A percentile compares a stretch with the other conserved stretches of the same genome.
phyloP scores from a whole-genome alignment of 805 yeast genomes.

The Lachancea mirantina region DNA sequence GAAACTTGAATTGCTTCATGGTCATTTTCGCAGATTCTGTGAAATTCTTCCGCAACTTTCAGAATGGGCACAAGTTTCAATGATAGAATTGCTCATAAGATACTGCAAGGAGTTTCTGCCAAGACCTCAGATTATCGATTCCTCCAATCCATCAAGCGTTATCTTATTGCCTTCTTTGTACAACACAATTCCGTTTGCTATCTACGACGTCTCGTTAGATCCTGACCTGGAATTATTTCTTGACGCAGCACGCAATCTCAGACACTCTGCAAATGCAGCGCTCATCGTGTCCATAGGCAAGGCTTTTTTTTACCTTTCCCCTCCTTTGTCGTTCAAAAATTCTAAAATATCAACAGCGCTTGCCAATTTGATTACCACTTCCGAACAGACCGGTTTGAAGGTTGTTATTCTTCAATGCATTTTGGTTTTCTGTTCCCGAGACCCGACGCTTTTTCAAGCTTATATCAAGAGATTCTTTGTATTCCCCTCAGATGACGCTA shows the following conservation, averaged over 20 bases:
- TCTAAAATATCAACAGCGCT: slow-evolving; percentile 46
- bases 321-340: slow-evolving; percentile 44
- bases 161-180: slow-evolving; percentile 40
- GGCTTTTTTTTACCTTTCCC: slow-evolving; percentile 50
- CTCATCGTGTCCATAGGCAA: slow-evolving; percentile 57
- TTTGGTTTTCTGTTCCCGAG: slow-evolving; percentile 28
- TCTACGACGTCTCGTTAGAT: slow-evolving; percentile 40
- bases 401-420: slow-evolving; percentile 43
- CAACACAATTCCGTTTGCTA: slow-evolving; percentile 33
- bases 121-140: slow-evolving; percentile 40
- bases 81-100: slow-evolving; percentile 56
- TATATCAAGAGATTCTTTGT: slow-evolving; percentile 47
- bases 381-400: slow-evolving; percentile 31
- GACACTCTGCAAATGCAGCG: slow-evolving; percentile 46
- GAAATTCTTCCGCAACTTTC: slow-evolving; percentile 47
- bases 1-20: slow-evolving; percentile 61
- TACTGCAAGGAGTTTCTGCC: slow-evolving; percentile 59
- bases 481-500: slow-evolving; percentile 45
- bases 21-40: slow-evolving; percentile 56
- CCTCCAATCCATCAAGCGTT: slow-evolving; percentile 23
- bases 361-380: slow-evolving; percentile 34
- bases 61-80: slow-evolving; percentile 58
- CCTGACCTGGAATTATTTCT: slow-evolving; percentile 53
- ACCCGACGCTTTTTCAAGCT: slow-evolving; percentile 30
- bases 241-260: slow-evolving; percentile 38